Evolutionary conservation across 345 rosid genomes (phyloP).

Genomic region (Eucalyptus shirleyi): DNA sequence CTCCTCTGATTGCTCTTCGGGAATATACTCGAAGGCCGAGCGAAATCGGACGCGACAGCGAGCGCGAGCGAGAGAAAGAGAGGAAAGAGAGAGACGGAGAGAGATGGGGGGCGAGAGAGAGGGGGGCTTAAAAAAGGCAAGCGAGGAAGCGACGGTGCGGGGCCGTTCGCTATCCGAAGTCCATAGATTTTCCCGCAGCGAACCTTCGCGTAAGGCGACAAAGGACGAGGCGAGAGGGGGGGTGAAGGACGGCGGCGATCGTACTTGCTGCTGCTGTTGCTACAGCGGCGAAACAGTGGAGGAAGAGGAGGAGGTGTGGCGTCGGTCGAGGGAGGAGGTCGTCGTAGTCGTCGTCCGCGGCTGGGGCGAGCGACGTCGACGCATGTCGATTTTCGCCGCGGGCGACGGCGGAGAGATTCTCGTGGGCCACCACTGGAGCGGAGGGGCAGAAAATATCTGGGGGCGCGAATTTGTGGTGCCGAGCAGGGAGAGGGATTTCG

Average conservation of each 20-base stretch:
- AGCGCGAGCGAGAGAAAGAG: not conserved
- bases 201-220: not conserved
- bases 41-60: not conserved
- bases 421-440: too few relatives aligned
- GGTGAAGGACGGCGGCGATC: not conserved
- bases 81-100: not conserved
- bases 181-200: not conserved
- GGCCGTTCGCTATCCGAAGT: not conserved
- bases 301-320: not conserved
- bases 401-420: not conserved
- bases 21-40: not conserved
- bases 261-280: not conserved
- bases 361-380: not conserved
- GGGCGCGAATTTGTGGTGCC: not conserved
- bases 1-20: not conserved
- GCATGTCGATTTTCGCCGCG: not conserved
- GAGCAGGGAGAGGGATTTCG: not conserved
- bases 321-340: not conserved
- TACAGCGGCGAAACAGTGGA: not conserved
- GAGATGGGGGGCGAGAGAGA: not conserved
- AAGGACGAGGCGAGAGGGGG: too few relatives aligned
- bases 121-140: not conserved
- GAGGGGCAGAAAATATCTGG: slow-evolving; percentile 6
- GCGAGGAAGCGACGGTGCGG: not conserved
- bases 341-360: not conserved